Conservation (phyloP, 805 yeast genomes). For the Ogataea glucozyma region DNA sequence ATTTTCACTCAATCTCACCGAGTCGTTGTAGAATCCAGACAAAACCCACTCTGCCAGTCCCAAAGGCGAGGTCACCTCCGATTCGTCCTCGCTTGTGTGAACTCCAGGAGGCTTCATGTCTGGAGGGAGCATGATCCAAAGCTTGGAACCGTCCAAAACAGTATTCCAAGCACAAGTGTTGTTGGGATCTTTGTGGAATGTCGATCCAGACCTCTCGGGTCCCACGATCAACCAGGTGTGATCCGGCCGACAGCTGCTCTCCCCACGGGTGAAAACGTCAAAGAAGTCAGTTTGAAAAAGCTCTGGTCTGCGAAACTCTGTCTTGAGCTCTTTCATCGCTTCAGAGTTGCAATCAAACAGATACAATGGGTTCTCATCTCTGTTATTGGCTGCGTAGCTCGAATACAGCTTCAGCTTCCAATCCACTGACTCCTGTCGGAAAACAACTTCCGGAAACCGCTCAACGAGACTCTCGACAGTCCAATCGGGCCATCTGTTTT, state of each 20-base stretch:
- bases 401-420: constrained; percentile 70
- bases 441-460: constrained; percentile 59
- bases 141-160: constrained; percentile 67
- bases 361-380: constrained; percentile 83
- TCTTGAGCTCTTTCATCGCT: constrained; percentile 59
- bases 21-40: constrained; percentile 76
- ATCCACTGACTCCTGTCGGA: constrained; percentile 82
- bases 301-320: constrained; percentile 55
- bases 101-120: constrained; percentile 81
- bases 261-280: constrained; percentile 38
- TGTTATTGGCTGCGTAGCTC: constrained; percentile 58
- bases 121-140: constrained; percentile 91
- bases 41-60: constrained; percentile 91
- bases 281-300: constrained; percentile 63
- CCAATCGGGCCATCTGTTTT: constrained; percentile 65
- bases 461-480: constrained; percentile 45
- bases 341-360: constrained; percentile 76
- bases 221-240: constrained; percentile 92
- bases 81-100: constrained; percentile 68
- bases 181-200: constrained; percentile 93
- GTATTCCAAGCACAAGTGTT: constrained; percentile 91
- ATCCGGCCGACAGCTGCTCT: constrained; percentile 69
- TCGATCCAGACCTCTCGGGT: constrained; percentile 78
- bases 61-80: constrained; percentile 90
- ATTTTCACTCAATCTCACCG: constrained; percentile 50